Conservation (phyloP, 441 rosid genomes). For the Flueggea neowawraea region DNA sequence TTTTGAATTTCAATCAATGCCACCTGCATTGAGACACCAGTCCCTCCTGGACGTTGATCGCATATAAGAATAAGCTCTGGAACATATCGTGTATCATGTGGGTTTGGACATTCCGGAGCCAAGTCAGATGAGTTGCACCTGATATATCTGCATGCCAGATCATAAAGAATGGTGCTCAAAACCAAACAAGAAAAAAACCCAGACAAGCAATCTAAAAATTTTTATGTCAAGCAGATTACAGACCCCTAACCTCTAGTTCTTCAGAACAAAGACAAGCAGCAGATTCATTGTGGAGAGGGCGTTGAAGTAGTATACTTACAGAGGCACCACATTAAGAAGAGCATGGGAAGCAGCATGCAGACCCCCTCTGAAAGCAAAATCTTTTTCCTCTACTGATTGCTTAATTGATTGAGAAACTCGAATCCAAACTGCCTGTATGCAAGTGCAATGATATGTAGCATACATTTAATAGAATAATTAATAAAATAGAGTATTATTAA, state of each 20-base stretch:
- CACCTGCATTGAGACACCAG: slow-evolving; percentile 85
- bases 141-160: slow-evolving; percentile 45
- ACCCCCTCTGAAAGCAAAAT: slow-evolving; percentile 58
- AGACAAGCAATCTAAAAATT: background rate
- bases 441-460: background rate
- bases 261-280: background rate
- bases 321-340: slow-evolving; percentile 72
- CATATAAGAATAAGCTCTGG: slow-evolving; percentile 80
- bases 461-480: no score
- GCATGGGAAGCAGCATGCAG: slow-evolving; percentile 97
- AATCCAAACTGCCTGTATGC: slow-evolving; percentile 85
- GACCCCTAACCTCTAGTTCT: background rate
- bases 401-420: slow-evolving; percentile 64
- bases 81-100: slow-evolving; percentile 50
- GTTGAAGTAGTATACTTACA: slow-evolving; percentile 38
- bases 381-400: slow-evolving; percentile 34
- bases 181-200: no score
- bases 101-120: slow-evolving; percentile 95
- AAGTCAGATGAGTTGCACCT: slow-evolving; percentile 86
- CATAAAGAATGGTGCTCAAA: background rate
- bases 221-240: no score
- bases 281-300: slow-evolving; percentile 2
- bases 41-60: slow-evolving; percentile 93
- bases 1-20: background rate
- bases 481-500: background rate